Evolutionary conservation across 2,329 filamentous ascomycete genomes (phyloP), one percentile per base, ranked within the genome.

Genomic region (Calonectria leucothoes): DNA sequence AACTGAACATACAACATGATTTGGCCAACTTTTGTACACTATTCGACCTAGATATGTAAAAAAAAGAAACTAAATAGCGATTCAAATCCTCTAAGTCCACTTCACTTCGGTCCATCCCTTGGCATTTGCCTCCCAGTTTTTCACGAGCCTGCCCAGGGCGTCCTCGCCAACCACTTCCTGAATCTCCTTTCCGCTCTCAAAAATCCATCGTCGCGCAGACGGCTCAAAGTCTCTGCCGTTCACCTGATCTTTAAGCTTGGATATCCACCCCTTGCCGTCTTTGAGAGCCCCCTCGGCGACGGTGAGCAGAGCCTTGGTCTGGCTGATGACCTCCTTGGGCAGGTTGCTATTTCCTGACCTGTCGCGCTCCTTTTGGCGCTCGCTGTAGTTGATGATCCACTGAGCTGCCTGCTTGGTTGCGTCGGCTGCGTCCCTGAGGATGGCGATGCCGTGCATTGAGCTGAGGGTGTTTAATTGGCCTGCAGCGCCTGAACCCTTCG

Each of bases 291-390:
- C 74, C 5, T 82, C 82, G 1, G 84, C 83, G 0, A 77, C 75
- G 0, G 73, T 42, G 10, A 82, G 82, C 42, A 87, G 70, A 1
- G 75, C 74, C 78, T 85, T 87, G 14, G 84, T 72, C 29, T 82
- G 80, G 1, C 81, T 33, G 14, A 83, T 74, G 1, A 84, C 78
- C 1, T 86, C 85, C 51, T 86, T 86, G 2, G 83, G 82, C 12
- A 86, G 76, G 14, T 80, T 82, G 59, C 81, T 85, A 73, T 82
- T 83, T 1, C 84, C 85, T 0, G 84, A 86, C 7, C 83, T 79
- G 59, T 86, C 85, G 6, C 83, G 81, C 55, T 85, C 84, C 72
- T 84, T 86, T 68, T 85, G 83, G 6, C 81, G 82, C n/a, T 86
- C 84, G 57, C 84, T 84, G 59, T 83, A 83, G 1, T 74, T 59